Base-by-base conservation (phyloP, 2,329 filamentous ascomycete genomes). In the Sporothrix brasiliensis region DNA sequence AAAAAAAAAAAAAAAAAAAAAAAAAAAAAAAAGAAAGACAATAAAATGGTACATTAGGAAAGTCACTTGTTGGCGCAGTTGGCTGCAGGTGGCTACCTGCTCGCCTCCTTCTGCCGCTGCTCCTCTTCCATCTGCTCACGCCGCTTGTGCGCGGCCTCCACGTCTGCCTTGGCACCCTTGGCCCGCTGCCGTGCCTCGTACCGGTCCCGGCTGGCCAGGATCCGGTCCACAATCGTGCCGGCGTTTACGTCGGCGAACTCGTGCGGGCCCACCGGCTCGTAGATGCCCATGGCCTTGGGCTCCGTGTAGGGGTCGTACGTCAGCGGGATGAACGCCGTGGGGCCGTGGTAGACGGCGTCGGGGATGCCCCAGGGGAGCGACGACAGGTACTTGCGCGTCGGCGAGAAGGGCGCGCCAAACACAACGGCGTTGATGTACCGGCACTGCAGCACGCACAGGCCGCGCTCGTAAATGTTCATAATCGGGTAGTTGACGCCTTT, bases 401-500 rank as follows among this genome's bases (percentile, higher is more conserved):
- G 93, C 2, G 90, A 89, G 78, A 97, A 97, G 0, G 95, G 95
- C 0, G 95, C 93, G 50, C 92, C 92, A 77, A 99, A 97, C 73
- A 98, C 84, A 69, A 97, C 89, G 52, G 92, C 89, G 79, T 97
- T 87, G 77, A 98, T 86, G 81, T 97, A 97, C 90, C 96, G 76
- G 84, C 95, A 99, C 78, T 99, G 95, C 73, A 98, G 83, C 41
- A 98, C 94, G 79, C 95, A 99, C 27, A 99, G 88, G 1, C 94
- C 94, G 54, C 95, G 91, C 83, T 99, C 95, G 77, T 94, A 97
- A 70, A 97, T 94, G 83, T 98, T 99, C 95, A 99, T 99, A 82
- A 99, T 98, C 34, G 95, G 95, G 78, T 97, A 99, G 82, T 99
- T 99, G 76, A 97, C 86, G 49, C 95, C 94, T 81, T 98, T 98